Evolutionary conservation across 208 protist genomes (phyloP).

Genomic region (Kentomonas sorsogonicus): DNA sequence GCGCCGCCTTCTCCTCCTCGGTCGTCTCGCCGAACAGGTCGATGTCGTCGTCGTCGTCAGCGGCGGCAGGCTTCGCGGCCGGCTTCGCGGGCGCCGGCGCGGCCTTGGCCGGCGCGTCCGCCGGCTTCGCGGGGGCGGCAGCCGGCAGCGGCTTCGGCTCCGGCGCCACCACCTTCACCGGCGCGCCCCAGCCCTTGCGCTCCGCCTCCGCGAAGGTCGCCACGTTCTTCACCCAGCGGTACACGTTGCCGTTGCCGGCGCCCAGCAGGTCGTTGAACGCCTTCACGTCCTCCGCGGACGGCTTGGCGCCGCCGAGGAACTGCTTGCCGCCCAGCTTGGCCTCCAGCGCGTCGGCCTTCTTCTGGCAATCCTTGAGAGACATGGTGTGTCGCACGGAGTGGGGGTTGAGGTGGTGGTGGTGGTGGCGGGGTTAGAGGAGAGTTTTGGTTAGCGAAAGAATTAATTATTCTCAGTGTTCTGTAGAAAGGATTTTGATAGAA

Average conservation of each 20-base stretch:
- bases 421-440: neutral
- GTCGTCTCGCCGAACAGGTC: slow-evolving; percentile 88
- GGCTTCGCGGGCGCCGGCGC: too few species aligned
- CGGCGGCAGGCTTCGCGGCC: slow-evolving; percentile 29
- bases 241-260: slow-evolving; percentile 33
- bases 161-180: slow-evolving; percentile 48
- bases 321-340: slow-evolving; percentile 47
- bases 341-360: slow-evolving; percentile 50
- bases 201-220: slow-evolving; percentile 52
- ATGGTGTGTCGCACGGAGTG: slow-evolving; percentile 17
- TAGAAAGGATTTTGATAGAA: too few species aligned
- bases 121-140: slow-evolving; percentile 10
- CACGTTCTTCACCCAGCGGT: slow-evolving; percentile 76
- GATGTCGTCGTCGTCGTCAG: slow-evolving; percentile 80
- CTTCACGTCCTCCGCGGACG: slow-evolving; percentile 61
- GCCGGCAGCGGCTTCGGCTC: slow-evolving; percentile 16
- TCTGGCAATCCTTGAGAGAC: slow-evolving; percentile 50
- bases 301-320: slow-evolving; percentile 65
- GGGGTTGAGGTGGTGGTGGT: neutral
- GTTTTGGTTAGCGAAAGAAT: slow-evolving; percentile 1
- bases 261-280: slow-evolving; percentile 67
- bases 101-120: slow-evolving; percentile 25
- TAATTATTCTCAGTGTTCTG: too few species aligned
- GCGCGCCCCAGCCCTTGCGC: slow-evolving; percentile 43
- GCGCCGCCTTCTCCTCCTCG: slow-evolving; percentile 79